These are phyloP conservation scores for Penicillium pulvis DNA, from an alignment of 495 filamentous ascomycete species.

Conservation along the genomic window DNA sequence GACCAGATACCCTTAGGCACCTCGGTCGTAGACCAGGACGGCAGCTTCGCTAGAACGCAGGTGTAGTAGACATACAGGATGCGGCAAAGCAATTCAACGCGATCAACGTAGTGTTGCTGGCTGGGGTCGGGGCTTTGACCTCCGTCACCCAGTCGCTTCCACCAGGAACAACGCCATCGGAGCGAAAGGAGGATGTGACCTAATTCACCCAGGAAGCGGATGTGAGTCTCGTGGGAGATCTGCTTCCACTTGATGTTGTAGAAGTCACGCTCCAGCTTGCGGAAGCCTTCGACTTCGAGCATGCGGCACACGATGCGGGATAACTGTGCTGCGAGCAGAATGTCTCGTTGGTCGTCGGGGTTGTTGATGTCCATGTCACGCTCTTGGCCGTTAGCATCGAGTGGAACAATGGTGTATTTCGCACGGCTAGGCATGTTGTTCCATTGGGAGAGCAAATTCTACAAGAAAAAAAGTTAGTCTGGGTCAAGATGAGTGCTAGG, in stretches of 20 bases:
- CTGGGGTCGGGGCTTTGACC: slow-evolving; percentile 44
- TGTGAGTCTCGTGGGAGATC: slow-evolving; percentile 46
- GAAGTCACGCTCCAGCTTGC: slow-evolving; percentile 50
- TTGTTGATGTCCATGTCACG: slow-evolving; percentile 46
- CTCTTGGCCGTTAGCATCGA: slow-evolving; percentile 36
- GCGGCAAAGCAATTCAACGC: slow-evolving; percentile 49
- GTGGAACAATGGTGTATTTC: slow-evolving; percentile 45
- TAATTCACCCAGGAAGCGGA: slow-evolving; percentile 47
- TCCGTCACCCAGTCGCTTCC: slow-evolving; percentile 49
- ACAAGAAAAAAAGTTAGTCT: not conserved
- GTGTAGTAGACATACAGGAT: slow-evolving; percentile 56
- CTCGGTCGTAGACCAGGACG: slow-evolving; percentile 42
- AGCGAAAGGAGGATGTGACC: slow-evolving; percentile 50
- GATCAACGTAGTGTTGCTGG: slow-evolving; percentile 49
- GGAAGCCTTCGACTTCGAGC: slow-evolving; percentile 55
- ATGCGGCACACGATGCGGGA: slow-evolving; percentile 53
- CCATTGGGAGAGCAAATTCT: slow-evolving; percentile 51
- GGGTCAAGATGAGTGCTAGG: not conserved
- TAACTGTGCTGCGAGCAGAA: slow-evolving; percentile 50
- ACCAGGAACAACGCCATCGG: slow-evolving; percentile 55
- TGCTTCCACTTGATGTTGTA: slow-evolving; percentile 56
- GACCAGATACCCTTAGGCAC: slow-evolving; percentile 48
- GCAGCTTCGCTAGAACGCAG: slow-evolving; percentile 50
- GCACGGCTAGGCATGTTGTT: slow-evolving; percentile 57
- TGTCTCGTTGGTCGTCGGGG: slow-evolving; percentile 42